Evolutionary conservation across 2,329 filamentous ascomycete species (phyloP).

Genomic region (Cercospora janseana): DNA sequence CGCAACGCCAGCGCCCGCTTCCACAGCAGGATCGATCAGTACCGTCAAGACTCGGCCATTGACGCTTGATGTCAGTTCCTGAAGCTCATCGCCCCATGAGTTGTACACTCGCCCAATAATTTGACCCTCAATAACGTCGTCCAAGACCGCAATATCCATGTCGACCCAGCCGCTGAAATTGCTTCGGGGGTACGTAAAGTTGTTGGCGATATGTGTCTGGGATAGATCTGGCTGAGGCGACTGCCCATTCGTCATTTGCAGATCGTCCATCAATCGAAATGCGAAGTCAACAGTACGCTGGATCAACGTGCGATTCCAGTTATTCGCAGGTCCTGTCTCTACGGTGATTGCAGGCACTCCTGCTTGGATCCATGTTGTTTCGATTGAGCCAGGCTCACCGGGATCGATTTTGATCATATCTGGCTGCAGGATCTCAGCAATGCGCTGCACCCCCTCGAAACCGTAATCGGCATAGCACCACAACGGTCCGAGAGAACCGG

Average conservation of each 20-base stretch:
- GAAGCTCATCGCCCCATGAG: constrained; percentile 40
- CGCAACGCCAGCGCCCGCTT: constrained; percentile 38
- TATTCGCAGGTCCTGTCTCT: constrained; percentile 41
- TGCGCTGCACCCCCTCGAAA: constrained; percentile 40
- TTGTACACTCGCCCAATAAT: constrained; percentile 39
- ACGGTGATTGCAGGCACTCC: constrained; percentile 41
- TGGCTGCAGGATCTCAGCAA: constrained; percentile 42
- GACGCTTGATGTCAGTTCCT: constrained; percentile 37
- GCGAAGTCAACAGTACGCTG: constrained; percentile 37
- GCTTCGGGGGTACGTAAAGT: constrained; percentile 35
- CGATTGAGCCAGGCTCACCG: constrained; percentile 42
- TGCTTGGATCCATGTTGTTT: constrained; percentile 41
- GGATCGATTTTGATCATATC: constrained; percentile 43
- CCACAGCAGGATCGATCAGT: constrained; percentile 38
- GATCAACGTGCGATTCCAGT: constrained; percentile 41
- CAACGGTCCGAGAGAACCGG: constrained; percentile 39
- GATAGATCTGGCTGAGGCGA: constrained; percentile 15
- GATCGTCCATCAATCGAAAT: constrained; percentile 34
- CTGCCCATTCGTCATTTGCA: constrained; percentile 25
- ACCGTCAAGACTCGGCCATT: constrained; percentile 39
- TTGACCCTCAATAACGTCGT: constrained; percentile 40
- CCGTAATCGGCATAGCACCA: constrained; percentile 44
- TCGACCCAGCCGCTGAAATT: constrained; percentile 34
- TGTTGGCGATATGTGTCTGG: constrained; percentile 34
- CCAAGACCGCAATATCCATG: constrained; percentile 35